Percentiles rank a stretch among this genome's conserved stretches.
Conservation (phyloP, 148 eudicot species). For the Chenopodium berlandieri region DNA sequence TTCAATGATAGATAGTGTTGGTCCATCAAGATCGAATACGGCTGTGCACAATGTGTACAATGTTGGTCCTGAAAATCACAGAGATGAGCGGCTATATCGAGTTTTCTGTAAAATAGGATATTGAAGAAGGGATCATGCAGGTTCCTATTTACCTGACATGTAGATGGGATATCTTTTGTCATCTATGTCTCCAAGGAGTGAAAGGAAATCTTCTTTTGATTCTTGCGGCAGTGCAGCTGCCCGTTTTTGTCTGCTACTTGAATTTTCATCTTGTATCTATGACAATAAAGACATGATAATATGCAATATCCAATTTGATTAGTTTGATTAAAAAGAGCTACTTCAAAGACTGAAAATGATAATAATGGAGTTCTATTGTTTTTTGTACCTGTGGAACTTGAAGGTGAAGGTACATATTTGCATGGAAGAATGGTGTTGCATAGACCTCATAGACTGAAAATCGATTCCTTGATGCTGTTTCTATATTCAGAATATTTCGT, state of each 20-base stretch:
- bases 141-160: conserved; percentile 61
- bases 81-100: background rate
- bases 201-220: conserved; percentile 62
- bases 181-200: conserved; percentile 64
- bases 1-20: conserved; percentile 55
- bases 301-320: background rate
- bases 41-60: conserved; percentile 76
- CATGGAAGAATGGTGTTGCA: conserved; percentile 70
- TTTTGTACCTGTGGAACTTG: conserved; percentile 56
- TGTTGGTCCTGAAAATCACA: conserved; percentile 52
- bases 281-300: conserved; percentile 19
- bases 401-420: conserved; percentile 92
- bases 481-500: conserved; percentile 69
- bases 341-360: background rate
- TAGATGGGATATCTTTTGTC: conserved; percentile 68
- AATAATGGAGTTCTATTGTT: background rate
- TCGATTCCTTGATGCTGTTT: conserved; percentile 74
- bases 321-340: conserved; percentile 8
- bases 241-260: conserved; percentile 61
- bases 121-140: conserved; percentile 1
- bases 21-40: conserved; percentile 57
- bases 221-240: conserved; percentile 60
- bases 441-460: conserved; percentile 48
- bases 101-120: background rate
- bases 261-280: conserved; percentile 82